Percentiles rank a stretch among this genome's conserved stretches.
Evolutionary conservation across 805 yeast genomes (phyloP).

Genomic region (Wickerhamomyces silvicola): DNA sequence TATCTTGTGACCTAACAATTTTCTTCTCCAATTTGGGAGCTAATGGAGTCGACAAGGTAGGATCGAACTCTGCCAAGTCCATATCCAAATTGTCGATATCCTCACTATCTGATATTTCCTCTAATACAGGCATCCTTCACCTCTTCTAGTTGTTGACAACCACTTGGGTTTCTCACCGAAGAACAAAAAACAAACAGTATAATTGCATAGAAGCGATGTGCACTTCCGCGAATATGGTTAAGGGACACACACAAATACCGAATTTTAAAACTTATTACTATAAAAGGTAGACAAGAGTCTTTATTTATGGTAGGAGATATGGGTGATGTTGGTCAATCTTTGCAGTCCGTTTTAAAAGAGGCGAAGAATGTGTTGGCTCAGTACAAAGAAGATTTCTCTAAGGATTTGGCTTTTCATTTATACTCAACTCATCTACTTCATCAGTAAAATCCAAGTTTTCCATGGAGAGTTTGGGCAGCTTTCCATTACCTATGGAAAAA

Average conservation of each 20-base stretch:
- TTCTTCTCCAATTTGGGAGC: slow-evolving; percentile 63
- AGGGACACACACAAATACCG: background rate
- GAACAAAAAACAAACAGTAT: background rate
- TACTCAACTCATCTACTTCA: slow-evolving; percentile 48
- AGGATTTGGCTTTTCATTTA: slow-evolving; percentile 58
- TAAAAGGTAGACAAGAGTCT: background rate
- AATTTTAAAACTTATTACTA: background rate
- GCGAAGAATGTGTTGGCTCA: slow-evolving; percentile 23
- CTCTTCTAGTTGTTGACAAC: no score
- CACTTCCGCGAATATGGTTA: background rate
- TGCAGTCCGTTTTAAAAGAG: background rate
- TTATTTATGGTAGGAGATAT: background rate
- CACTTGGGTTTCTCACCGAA: background rate
- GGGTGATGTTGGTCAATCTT: background rate
- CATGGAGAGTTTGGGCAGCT: slow-evolving; percentile 40
- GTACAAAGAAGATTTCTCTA: slow-evolving; percentile 43
- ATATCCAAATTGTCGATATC: slow-evolving; percentile 88
- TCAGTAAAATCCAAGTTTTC: slow-evolving; percentile 28
- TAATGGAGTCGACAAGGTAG: slow-evolving; percentile 55
- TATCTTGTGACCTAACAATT: slow-evolving; percentile 56
- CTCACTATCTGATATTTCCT: slow-evolving; percentile 71
- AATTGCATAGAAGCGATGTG: background rate
- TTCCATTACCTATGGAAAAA: no score
- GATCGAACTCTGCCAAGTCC: slow-evolving; percentile 91
- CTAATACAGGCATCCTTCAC: slow-evolving; percentile 59